These are phyloP conservation scores for Neolentinus lepideus DNA, from an alignment of 1,284 basidiomycete species.

Conservation along the genomic window DNA sequence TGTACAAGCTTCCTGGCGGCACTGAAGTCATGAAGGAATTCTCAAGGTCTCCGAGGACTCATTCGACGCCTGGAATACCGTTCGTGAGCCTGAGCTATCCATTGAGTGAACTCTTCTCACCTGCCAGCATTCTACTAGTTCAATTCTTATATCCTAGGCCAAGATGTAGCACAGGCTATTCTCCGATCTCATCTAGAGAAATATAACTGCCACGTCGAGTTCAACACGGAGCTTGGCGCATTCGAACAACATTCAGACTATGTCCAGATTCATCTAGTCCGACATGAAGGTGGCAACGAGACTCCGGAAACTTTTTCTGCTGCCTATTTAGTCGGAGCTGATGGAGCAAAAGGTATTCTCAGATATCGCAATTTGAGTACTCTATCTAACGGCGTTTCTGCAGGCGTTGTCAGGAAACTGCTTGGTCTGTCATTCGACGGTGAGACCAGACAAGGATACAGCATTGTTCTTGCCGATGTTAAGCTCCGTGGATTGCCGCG, in stretches of 20 bases:
- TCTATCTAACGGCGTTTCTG: neutral
- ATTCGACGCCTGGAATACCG: neutral
- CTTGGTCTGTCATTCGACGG: neutral
- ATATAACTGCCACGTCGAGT: slow-evolving; percentile 20
- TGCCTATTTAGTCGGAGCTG: neutral
- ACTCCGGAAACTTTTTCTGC: neutral
- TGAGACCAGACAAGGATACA: neutral
- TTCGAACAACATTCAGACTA: slow-evolving; percentile 18
- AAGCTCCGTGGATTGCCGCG: neutral
- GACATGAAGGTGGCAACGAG: neutral
- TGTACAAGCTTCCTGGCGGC: slow-evolving; percentile 9
- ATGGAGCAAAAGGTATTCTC: neutral
- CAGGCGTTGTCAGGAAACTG: neutral
- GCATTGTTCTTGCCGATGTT: neutral
- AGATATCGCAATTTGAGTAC: too few species aligned
- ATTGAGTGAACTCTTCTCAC: neutral
- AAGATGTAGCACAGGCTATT: slow-evolving; percentile 20
- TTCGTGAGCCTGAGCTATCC: neutral
- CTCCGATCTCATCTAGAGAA: slow-evolving; percentile 21
- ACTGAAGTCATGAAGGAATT: neutral
- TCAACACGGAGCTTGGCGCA: slow-evolving; percentile 19
- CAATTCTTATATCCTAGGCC: slow-evolving; percentile 13
- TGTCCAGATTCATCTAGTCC: slow-evolving; percentile 13
- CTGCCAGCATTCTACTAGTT: neutral
- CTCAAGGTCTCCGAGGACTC: neutral